Evolutionary conservation across 108 stramenopile species (phyloP).

Genomic region (Asterionellopsis glacialis): DNA sequence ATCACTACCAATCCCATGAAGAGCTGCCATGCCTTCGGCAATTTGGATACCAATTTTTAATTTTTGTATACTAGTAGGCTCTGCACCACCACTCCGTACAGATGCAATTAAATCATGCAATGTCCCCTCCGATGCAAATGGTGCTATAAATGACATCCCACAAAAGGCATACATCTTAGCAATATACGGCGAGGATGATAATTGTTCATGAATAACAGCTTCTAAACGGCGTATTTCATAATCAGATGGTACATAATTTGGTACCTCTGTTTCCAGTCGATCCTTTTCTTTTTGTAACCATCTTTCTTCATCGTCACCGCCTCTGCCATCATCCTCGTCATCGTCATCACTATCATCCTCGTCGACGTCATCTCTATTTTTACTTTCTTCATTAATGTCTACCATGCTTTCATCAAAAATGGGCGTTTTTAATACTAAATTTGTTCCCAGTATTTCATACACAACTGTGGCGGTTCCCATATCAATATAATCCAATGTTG

Average conservation of each 20-base stretch:
- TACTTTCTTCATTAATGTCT: no score
- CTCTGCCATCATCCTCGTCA: no score
- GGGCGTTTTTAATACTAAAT: no score
- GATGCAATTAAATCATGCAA: slow-evolving; percentile 9
- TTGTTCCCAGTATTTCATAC: no score
- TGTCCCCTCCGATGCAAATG: background rate
- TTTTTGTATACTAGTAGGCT: background rate
- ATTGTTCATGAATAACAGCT: background rate
- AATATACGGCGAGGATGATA: slow-evolving; percentile 4
- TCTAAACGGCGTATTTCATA: slow-evolving; percentile 1
- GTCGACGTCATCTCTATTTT: no score
- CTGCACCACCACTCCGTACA: background rate
- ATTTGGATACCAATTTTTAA: slow-evolving; percentile 6
- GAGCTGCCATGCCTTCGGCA: slow-evolving; percentile 3
- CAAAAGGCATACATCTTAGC: slow-evolving; percentile 5
- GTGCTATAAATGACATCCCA: background rate
- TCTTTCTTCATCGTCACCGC: no score
- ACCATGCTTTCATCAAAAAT: no score
- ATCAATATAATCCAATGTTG: no score
- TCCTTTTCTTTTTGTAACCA: background rate
- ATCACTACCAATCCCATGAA: background rate
- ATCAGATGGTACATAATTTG: background rate
- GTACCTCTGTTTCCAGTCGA: no score
- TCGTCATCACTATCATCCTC: no score
- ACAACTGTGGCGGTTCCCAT: no score